These are phyloP conservation scores for Colletotrichum sp. DNA, from an alignment of 2,329 filamentous ascomycete species.

Conservation along the genomic window DNA sequence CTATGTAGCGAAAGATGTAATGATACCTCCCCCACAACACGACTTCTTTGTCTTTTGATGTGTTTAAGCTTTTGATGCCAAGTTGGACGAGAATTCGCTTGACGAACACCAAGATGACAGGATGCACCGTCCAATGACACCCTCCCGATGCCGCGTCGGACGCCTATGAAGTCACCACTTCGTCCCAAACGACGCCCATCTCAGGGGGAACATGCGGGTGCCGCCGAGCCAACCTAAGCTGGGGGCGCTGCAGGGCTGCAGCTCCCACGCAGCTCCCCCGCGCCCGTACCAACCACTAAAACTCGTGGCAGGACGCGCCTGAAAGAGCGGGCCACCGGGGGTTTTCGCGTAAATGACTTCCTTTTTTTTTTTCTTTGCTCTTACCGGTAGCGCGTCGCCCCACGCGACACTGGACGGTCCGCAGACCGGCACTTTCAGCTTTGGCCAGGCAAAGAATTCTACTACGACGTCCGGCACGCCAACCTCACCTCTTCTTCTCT, in stretches of 20 bases:
- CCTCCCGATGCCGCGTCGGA: neutral
- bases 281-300: conserved; percentile 2
- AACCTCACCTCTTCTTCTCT: neutral
- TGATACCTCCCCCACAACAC: conserved; percentile 10
- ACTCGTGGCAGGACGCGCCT: neutral
- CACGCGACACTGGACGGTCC: conserved; percentile 7
- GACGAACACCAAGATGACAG: neutral
- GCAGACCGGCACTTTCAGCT: conserved; percentile 2
- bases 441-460: neutral
- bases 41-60: neutral
- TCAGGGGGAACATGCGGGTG: neutral
- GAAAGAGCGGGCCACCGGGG: neutral
- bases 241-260: conserved; percentile 11
- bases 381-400: conserved; percentile 7
- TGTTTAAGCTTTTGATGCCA: neutral
- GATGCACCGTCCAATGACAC: neutral
- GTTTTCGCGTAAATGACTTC: conserved; percentile 10
- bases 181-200: neutral
- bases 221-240: neutral
- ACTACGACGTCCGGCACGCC: neutral
- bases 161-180: conserved; percentile 3
- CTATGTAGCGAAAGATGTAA: conserved; percentile 9
- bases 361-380: neutral
- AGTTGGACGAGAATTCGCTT: neutral
- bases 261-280: conserved; percentile 1